Base-by-base conservation (phyloP, 108 stramenopile species). In the Cyclotella kingstonii region DNA sequence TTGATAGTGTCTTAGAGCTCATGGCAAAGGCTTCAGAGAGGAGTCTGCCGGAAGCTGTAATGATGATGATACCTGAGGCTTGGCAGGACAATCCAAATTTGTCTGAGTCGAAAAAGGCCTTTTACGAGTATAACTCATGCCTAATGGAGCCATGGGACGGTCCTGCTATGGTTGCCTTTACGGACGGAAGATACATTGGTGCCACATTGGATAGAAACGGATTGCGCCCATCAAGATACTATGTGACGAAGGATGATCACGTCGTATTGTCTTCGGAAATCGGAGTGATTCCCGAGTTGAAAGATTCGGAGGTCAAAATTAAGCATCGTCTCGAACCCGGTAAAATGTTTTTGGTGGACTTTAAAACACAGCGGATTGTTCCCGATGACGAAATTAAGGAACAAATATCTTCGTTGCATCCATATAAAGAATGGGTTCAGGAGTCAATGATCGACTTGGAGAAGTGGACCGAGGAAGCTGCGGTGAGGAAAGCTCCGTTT, bases 61-160 rank as follows among this genome's bases (percentile, higher is more conserved):
- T 93, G 91, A 95, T 94, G 94, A 94, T 96, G 93, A 93, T 98
- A 53, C 94, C 95, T 9, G 94, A 98, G 58, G 94, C 95, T 21
- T 91, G 94, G 94, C 96, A 98, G 80, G 96, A 95, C 64, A 97
- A 98, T 69, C 74, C 82, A 64, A 82, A 88, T 63, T 66, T 98
- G 42, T 82, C 90, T 22, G 86, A 91, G 44, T 64, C 89, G 52
- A 96, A 97, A 79, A 93, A 93, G 56, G 88, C 94, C 22, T 98
- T 97, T 64, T 98, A 97, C 76, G 95, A 98, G 75, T 98, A 96
- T 84, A 95, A 98, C 68, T 93, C 92, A 6, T 91, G 90, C 66
- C 75, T 97, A 56, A 97, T 96, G 98, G 98, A 98, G 84, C 98
- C 98, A 21, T 98, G 98, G 98, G 98, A 98, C 76, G 98, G 98